Evolutionary conservation across 768 basidiomycete species (phyloP).

Genomic region (Leccinellum luteum): DNA sequence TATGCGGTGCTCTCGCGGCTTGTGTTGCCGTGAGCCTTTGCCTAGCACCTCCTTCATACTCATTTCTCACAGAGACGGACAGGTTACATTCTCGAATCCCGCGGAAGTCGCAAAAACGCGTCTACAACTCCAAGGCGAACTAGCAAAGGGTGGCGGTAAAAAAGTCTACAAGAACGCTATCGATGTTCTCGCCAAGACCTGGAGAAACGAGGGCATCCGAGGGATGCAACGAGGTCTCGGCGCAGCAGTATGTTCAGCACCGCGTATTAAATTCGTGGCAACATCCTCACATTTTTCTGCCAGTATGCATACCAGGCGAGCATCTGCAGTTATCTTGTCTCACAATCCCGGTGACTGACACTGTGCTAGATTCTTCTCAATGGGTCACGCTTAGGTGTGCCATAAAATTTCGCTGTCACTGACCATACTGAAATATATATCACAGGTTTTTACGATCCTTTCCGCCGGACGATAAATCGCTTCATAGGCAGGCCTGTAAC

Average conservation of each 20-base stretch:
- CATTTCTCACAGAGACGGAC: slow-evolving; percentile 6
- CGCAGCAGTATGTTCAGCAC: slow-evolving; percentile 64
- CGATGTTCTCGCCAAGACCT: slow-evolving; percentile 86
- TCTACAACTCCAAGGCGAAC: slow-evolving; percentile 93
- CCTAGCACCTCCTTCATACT: neutral
- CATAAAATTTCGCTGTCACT: neutral
- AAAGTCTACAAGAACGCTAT: slow-evolving; percentile 89
- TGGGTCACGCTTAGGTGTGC: slow-evolving; percentile 79
- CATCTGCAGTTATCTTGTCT: neutral
- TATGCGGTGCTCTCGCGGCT: slow-evolving; percentile 89
- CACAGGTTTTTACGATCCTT: slow-evolving; percentile 95
- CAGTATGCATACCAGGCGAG: slow-evolving; percentile 92
- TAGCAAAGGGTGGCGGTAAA: slow-evolving; percentile 65
- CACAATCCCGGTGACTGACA: slow-evolving; percentile 3
- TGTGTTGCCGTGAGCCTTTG: slow-evolving; percentile 69
- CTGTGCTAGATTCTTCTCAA: slow-evolving; percentile 77
- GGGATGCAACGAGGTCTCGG: slow-evolving; percentile 92
- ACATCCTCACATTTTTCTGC: slow-evolving; percentile 9
- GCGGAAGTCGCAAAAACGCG: slow-evolving; percentile 86
- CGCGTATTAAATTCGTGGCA: neutral
- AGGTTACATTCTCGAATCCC: slow-evolving; percentile 82
- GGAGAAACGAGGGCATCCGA: slow-evolving; percentile 81
- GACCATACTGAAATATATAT: slow-evolving; percentile 12
- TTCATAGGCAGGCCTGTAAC: slow-evolving; percentile 59
- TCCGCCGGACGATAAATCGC: slow-evolving; percentile 69